These are phyloP conservation scores for Trametes elegans DNA, from an alignment of 768 basidiomycete species.

Conservation along the genomic window DNA sequence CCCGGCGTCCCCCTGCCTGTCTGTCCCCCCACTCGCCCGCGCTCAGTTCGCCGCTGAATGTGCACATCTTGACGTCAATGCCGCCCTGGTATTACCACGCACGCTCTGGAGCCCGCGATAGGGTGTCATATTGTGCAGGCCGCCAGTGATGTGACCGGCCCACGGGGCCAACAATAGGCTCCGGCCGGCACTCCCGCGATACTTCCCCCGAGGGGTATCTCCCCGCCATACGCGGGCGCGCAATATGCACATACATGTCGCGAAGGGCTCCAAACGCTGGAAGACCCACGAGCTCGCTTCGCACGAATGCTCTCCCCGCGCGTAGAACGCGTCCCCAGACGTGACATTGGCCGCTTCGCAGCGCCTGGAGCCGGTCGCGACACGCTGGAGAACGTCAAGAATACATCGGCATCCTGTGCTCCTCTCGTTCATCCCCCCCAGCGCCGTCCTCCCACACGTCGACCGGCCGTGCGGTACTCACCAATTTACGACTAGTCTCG, in stretches of 20 bases:
- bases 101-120: neutral
- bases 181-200: slow-evolving; percentile 17
- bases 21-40: neutral
- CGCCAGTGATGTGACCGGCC: slow-evolving; percentile 3
- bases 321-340: neutral
- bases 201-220: slow-evolving; percentile 5
- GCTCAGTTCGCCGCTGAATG: neutral
- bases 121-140: too few relatives aligned
- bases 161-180: slow-evolving; percentile 1
- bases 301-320: slow-evolving; percentile 11
- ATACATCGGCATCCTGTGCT: neutral
- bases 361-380: slow-evolving; percentile 1
- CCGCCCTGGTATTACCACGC: neutral
- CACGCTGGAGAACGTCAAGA: neutral
- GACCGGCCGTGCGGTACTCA: slow-evolving; percentile 15
- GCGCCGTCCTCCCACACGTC: slow-evolving; percentile 5
- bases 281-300: slow-evolving; percentile 3
- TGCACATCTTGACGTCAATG: neutral
- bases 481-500: slow-evolving; percentile 16
- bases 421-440: neutral
- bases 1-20: too few relatives aligned
- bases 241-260: slow-evolving; percentile 22
- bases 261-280: slow-evolving; percentile 1
- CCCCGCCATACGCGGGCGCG: slow-evolving; percentile 10
- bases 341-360: neutral